Base-by-base conservation (phyloP, 2,329 filamentous ascomycete genomes). In the Ophiostoma fasciatum region DNA sequence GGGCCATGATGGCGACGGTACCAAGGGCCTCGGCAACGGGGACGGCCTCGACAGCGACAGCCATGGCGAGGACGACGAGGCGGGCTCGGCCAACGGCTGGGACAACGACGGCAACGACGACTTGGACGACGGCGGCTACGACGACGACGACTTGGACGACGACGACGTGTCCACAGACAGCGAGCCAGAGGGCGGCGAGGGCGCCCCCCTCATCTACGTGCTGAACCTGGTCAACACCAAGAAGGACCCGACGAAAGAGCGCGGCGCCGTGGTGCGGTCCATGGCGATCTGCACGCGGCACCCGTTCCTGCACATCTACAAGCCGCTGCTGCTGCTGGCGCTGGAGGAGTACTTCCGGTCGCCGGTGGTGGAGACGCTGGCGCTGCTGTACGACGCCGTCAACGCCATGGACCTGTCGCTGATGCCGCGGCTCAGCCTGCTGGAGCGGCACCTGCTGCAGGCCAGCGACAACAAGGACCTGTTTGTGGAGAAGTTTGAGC, bases 221-320 rank as follows among this genome's bases (percentile, higher is more conserved):
- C 64, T 98, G 46, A 98, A 98, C 56, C 61, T 98, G 52, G 90
- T 98, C 48, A 96, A 98, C 56, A 98, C 88, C 7, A 96, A 96
- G 57, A 84, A 93, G 55, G 90, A 98, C 62, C 88, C 82, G 51
- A 80, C 79, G 15, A 83, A 83, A 32, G 92, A 90, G 59, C 78
- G 90, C 68, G 90, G 90, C 40, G 90, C 90, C 15, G 71, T 94
- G 33, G 88, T 96, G 40, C 96, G 96, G 55, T 84, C 90, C 28
- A 98, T 98, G 90, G 90, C 90, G 21, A 94, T 98, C 47, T 98
- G 90, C 63, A 98, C 90, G 7, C 70, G 90, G 29, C 90, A 98
- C 63, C 87, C 90, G 4, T 98, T 98, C 58, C 62, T 98, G 46
- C 90, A 98, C 59, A 98, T 98, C 45, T 98, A 98, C 64, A 98